Evolutionary conservation across 306 rosid genomes (phyloP), one percentile per base, ranked within the genome.

Genomic region (Oxytropis ochrocephala): DNA sequence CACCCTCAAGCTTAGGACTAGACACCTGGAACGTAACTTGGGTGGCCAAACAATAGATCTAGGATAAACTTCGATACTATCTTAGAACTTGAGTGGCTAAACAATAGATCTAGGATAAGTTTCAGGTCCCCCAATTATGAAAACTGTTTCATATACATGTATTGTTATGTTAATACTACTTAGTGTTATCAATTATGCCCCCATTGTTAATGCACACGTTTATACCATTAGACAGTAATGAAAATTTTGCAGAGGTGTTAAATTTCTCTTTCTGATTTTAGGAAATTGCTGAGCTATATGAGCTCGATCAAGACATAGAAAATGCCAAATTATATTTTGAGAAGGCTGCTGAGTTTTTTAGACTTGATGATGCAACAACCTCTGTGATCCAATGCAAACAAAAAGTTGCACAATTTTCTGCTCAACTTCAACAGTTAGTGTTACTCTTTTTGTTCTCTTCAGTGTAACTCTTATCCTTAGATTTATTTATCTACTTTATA

Each of bases 321-420:
- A 56, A 72, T 54, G 85, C 85, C 8, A 71, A 6, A 44, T 51
- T 63, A 9, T 68, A 78, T 74, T 81, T 50, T 78, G 82, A 84
- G 55, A 79, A 43, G 84, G 81, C 88, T 61, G 82, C 80, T 68
- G 85, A 81, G 46, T 70, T 18, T 68, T 84, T 66, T 67, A 83
- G 78, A 63, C 57, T 17, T 21, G 82, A 17, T 16, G 73, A 84
- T 70, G 73, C 78, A n/a, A 35, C 82, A 69, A 75, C 78, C 36
- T 75, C 81, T 57, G 80, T 76, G 19, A 84, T 81, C 58, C 88
- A 84, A 70, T 84, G 88, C 75, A 84, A 78, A 55, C 47, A 43
- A 49, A 84, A 84, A 72, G 88, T 81, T 67, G 88, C 88, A 49
- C 82, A 84, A 53, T 84, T 84, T 75, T 81, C 70, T 67, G 88